Percentiles rank a stretch among this genome's conserved stretches.
Evolutionary conservation across 352 stramenopile species (phyloP).

Genomic region (Phytophthora vignae): DNA sequence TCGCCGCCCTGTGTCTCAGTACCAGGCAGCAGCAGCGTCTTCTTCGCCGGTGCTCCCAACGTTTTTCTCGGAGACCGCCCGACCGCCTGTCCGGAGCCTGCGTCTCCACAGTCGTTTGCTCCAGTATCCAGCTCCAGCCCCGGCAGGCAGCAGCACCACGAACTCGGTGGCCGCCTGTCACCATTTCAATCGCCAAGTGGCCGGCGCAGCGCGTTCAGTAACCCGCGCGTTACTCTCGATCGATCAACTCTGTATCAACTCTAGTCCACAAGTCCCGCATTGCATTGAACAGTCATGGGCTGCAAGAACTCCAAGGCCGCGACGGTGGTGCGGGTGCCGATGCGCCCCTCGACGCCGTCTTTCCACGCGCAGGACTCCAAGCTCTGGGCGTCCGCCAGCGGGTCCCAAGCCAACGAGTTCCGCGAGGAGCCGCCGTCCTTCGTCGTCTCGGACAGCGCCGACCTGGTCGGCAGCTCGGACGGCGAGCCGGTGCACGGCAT

Average conservation of each 20-base stretch:
- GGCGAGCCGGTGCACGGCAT: conserved; percentile 65
- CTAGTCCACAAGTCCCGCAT: conserved; percentile 4
- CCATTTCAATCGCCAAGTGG: conserved; percentile 15
- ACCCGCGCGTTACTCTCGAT: not conserved
- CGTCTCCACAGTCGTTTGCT: conserved; percentile 13
- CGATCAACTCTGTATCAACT: not conserved
- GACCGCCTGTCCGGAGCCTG: conserved; percentile 30
- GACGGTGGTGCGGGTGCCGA: conserved; percentile 23
- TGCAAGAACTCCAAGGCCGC: conserved; percentile 69
- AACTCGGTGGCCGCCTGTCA: conserved; percentile 26
- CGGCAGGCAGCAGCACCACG: not conserved
- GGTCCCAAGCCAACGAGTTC: conserved; percentile 39
- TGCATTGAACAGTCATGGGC: conserved; percentile 50
- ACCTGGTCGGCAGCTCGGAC: conserved; percentile 59
- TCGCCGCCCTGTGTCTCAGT: conserved; percentile 22
- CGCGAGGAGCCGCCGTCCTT: conserved; percentile 55
- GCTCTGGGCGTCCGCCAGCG: conserved; percentile 20
- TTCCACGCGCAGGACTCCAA: conserved; percentile 34
- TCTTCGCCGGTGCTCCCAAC: too few species aligned
- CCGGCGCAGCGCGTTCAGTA: not conserved
- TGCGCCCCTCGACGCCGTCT: conserved; percentile 44
- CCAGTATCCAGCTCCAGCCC: conserved; percentile 3
- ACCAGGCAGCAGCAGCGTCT: too few species aligned
- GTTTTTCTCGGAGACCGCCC: too few species aligned
- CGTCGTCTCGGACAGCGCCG: conserved; percentile 52